Percentiles rank a stretch among this genome's conserved stretches.
Evolutionary conservation across 1,139 yeast species (phyloP).

Genomic region (Diutina pseudorugosa): DNA sequence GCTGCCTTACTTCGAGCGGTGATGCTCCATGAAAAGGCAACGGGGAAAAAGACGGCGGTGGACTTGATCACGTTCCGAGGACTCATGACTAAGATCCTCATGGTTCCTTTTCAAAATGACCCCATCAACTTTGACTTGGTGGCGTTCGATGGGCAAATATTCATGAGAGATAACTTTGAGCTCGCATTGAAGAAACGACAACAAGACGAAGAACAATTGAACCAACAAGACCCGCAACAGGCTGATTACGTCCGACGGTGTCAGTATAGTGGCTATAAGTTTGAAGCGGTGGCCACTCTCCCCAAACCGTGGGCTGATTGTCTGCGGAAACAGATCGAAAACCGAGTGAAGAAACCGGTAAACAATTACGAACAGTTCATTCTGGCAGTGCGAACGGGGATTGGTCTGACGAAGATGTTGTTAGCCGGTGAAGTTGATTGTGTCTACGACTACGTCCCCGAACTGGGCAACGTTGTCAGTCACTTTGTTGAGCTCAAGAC

Average conservation of each 20-base stretch:
- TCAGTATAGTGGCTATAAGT: constrained; percentile 68
- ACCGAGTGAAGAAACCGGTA: constrained; percentile 43
- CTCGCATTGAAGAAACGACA: constrained; percentile 19
- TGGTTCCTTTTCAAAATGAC: constrained; percentile 46
- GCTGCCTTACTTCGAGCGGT: constrained; percentile 47
- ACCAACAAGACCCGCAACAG: constrained; percentile 20
- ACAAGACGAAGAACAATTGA: constrained; percentile 14
- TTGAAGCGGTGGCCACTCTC: constrained; percentile 69
- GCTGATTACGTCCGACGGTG: constrained; percentile 26
- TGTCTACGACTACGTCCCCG: constrained; percentile 69
- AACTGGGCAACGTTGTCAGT: constrained; percentile 32
- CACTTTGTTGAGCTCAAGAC: constrained; percentile 89
- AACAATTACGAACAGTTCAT: constrained; percentile 68
- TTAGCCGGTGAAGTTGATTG: constrained; percentile 92
- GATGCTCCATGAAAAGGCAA: constrained; percentile 37
- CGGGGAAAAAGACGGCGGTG: constrained; percentile 36
- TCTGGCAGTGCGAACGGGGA: constrained; percentile 71
- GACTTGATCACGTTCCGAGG: constrained; percentile 83
- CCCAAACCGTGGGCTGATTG: constrained; percentile 66
- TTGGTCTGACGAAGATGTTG: constrained; percentile 56
- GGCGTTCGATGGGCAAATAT: constrained; percentile 69
- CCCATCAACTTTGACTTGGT: constrained; percentile 56
- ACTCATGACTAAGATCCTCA: constrained; percentile 54
- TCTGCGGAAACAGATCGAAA: constrained; percentile 54
- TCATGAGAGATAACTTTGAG: constrained; percentile 52